Conservation (phyloP, 148 eudicot genomes). For the Rhododendron williamsianum region DNA sequence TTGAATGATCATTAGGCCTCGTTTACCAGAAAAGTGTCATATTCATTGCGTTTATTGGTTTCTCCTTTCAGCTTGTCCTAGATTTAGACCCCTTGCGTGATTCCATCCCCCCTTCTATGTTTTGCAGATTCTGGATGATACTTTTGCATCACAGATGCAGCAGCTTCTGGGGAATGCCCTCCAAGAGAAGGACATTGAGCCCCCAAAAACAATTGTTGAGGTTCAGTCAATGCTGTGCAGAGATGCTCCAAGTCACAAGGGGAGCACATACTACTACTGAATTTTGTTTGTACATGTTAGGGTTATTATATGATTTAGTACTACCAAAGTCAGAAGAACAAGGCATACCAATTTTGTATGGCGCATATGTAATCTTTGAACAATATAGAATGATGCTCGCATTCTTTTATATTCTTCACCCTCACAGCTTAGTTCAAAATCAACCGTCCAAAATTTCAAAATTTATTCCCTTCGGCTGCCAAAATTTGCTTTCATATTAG, state of each 20-base stretch:
- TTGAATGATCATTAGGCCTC: not conserved
- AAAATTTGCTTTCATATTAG: not conserved
- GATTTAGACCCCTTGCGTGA: not conserved
- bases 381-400: not conserved
- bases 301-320: not conserved
- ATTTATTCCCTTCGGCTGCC: not conserved
- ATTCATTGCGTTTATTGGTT: not conserved
- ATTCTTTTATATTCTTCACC: not conserved
- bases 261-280: conserved; percentile 29
- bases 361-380: not conserved
- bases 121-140: conserved; percentile 59
- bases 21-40: not conserved
- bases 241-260: conserved; percentile 41
- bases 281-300: not conserved
- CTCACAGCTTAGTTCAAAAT: not conserved
- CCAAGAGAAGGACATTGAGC: conserved; percentile 58
- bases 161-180: conserved; percentile 42
- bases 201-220: conserved; percentile 58
- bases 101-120: not conserved
- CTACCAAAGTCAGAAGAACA: not conserved
- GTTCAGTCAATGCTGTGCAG: conserved; percentile 67
- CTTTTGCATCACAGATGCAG: conserved; percentile 61
- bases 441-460: not conserved
- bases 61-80: not conserved
- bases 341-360: not conserved